phyloP scores from a whole-genome alignment of 2,329 filamentous ascomycete genomes.

The Aspergillus sergii region DNA sequence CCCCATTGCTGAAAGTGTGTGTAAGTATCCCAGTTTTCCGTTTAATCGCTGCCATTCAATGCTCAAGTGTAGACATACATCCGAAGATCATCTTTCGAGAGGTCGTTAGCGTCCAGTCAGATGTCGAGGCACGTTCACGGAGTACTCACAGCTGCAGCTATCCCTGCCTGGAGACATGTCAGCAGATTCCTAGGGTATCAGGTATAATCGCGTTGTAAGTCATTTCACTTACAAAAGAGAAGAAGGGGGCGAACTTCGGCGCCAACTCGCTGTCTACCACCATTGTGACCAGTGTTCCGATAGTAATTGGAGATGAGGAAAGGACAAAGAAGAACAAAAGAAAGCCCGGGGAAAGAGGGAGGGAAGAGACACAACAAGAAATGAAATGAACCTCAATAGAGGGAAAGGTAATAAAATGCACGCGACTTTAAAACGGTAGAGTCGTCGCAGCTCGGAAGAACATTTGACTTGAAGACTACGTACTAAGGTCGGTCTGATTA shows the following conservation, averaged over 20 bases:
- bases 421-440: neutral
- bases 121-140: constrained; percentile 1
- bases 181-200: constrained; percentile 19
- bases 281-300: constrained; percentile 34
- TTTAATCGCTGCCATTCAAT: neutral
- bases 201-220: neutral
- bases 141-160: constrained; percentile 51
- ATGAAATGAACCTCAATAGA: neutral
- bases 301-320: neutral
- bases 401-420: neutral
- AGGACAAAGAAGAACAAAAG: neutral
- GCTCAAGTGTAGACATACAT: constrained; percentile 41
- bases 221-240: constrained; percentile 62
- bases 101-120: constrained; percentile 26
- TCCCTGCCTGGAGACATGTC: constrained; percentile 46
- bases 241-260: constrained; percentile 68
- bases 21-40: constrained; percentile 21
- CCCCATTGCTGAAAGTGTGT: constrained; percentile 56
- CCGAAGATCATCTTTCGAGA: constrained; percentile 53
- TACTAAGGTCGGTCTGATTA: neutral
- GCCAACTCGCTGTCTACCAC: constrained; percentile 53
- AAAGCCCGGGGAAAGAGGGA: neutral
- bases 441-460: neutral
- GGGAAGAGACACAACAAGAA: neutral
- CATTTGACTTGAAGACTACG: neutral